phyloP scores from a whole-genome alignment of 2,329 filamentous ascomycete species.

The Phaeosphaeriaceae sp. region DNA sequence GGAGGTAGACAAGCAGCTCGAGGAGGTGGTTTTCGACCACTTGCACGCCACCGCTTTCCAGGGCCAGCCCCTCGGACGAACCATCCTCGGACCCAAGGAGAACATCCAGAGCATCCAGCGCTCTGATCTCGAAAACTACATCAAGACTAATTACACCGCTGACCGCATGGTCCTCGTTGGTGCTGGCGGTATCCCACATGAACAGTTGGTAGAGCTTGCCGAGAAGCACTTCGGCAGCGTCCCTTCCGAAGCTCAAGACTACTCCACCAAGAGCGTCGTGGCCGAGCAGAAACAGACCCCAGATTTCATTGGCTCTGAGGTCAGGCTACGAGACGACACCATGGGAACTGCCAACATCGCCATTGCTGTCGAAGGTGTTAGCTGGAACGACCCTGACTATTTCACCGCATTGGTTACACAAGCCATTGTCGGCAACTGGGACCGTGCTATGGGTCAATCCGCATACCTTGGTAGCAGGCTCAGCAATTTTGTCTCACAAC shows the following conservation, averaged over 20 bases:
- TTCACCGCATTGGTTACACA: constrained; percentile 97
- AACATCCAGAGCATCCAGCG: constrained; percentile 97
- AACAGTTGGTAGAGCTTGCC: constrained; percentile 91
- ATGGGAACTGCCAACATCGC: constrained; percentile 97
- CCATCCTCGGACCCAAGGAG: constrained; percentile 95
- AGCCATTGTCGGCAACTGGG: constrained; percentile 99
- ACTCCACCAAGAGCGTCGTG: constrained; percentile 72
- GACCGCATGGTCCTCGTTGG: constrained; percentile 99
- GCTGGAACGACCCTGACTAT: constrained; percentile 99
- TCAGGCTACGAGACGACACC: constrained; percentile 94
- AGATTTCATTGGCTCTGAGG: constrained; percentile 95
- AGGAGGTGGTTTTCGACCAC: constrained; percentile 99
- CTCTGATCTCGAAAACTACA: constrained; percentile 90
- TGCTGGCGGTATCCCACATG: constrained; percentile 90
- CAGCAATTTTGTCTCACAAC: constrained; percentile 89
- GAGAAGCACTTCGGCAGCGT: constrained; percentile 92
- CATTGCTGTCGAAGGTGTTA: constrained; percentile 97
- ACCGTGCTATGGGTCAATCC: constrained; percentile 97
- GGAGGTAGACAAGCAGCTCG: constrained; percentile 99
- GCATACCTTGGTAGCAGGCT: constrained; percentile 98
- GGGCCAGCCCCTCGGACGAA: constrained; percentile 93
- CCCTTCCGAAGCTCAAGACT: constrained; percentile 75
- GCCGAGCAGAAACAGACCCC: constrained; percentile 84
- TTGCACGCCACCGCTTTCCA: constrained; percentile 98
- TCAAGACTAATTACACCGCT: constrained; percentile 99